A percentile compares a stretch with the other conserved stretches of the same genome.
phyloP scores from a whole-genome alignment of 495 filamentous ascomycete genomes.

The Acidiella bohemica region DNA sequence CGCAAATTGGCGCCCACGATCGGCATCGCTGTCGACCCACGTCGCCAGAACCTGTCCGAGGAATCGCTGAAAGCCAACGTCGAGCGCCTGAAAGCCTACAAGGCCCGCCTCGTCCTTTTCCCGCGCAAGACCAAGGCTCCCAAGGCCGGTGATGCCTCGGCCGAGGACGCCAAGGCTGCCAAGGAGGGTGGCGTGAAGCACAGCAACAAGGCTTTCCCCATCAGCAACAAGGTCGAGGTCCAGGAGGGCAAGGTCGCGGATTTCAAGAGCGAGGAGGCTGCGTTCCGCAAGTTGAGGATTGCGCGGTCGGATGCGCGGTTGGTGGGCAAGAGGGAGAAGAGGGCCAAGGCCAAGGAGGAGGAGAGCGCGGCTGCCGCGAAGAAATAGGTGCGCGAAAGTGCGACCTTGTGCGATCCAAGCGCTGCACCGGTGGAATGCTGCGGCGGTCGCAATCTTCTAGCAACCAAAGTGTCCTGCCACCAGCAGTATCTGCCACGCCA shows the following conservation, averaged over 20 bases:
- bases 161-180: slow-evolving; percentile 67
- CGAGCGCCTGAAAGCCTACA: slow-evolving; percentile 90
- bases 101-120: slow-evolving; percentile 88
- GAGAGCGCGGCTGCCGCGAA: slow-evolving; percentile 77
- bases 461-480: no score
- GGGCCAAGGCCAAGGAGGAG: slow-evolving; percentile 80
- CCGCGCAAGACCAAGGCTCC: slow-evolving; percentile 83
- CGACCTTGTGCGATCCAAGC: no score
- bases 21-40: slow-evolving; percentile 91
- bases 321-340: slow-evolving; percentile 79
- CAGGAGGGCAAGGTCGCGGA: slow-evolving; percentile 71
- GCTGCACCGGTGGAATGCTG: no score
- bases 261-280: slow-evolving; percentile 62
- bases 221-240: slow-evolving; percentile 51
- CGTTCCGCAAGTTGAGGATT: slow-evolving; percentile 72
- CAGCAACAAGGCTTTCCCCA: slow-evolving; percentile 39
- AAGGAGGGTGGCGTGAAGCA: slow-evolving; percentile 43
- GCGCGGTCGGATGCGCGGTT: slow-evolving; percentile 74
- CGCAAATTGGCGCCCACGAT: slow-evolving; percentile 86
- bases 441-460: no score
- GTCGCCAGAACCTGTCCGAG: slow-evolving; percentile 89
- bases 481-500: no score
- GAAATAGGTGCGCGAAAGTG: slow-evolving; percentile 74
- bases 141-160: slow-evolving; percentile 79
- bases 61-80: slow-evolving; percentile 90